Percentiles rank a stretch among this genome's conserved stretches.
phyloP scores from a whole-genome alignment of 352 stramenopile species.

The Aphanomyces euteiches region DNA sequence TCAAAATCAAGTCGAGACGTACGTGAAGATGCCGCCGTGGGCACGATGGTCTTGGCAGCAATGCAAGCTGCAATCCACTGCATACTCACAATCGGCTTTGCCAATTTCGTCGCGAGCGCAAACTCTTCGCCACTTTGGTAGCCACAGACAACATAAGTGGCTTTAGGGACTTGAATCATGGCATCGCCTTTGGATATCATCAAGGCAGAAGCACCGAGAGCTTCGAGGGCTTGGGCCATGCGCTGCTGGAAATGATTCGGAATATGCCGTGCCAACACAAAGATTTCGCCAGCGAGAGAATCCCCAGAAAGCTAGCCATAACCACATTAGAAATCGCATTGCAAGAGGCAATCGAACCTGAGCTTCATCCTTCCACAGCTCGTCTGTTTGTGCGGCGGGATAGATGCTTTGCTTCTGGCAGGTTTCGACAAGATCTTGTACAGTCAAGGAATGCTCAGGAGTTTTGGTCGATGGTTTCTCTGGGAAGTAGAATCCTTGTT shows the following conservation, averaged over 20 bases:
- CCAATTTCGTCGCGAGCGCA: constrained; percentile 61
- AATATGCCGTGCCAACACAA: constrained; percentile 75
- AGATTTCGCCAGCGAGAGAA: constrained; percentile 50
- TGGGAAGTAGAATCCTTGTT: constrained; percentile 45
- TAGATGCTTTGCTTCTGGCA: constrained; percentile 19
- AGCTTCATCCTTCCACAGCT: constrained; percentile 26
- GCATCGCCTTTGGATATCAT: constrained; percentile 64
- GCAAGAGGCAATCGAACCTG: constrained; percentile 31
- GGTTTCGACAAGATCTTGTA: constrained; percentile 11
- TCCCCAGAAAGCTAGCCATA: constrained; percentile 23
- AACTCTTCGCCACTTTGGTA: constrained; percentile 81
- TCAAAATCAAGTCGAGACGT: constrained; percentile 17
- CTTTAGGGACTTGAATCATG: constrained; percentile 48
- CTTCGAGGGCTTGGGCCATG: constrained; percentile 64
- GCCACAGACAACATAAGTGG: constrained; percentile 75
- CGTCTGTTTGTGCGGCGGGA: background rate
- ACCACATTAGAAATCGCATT: constrained; percentile 27
- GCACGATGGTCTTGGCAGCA: constrained; percentile 13
- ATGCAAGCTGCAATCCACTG: constrained; percentile 69
- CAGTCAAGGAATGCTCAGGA: background rate
- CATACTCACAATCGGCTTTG: constrained; percentile 72
- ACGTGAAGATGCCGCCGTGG: constrained; percentile 26
- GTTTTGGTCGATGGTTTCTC: constrained; percentile 12
- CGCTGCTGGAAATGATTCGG: constrained; percentile 54
- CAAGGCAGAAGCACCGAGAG: constrained; percentile 76